Evolutionary conservation across 345 rosid species (phyloP), one percentile per base, ranked within the genome.

Genomic region (Hirschfeldia incana): DNA sequence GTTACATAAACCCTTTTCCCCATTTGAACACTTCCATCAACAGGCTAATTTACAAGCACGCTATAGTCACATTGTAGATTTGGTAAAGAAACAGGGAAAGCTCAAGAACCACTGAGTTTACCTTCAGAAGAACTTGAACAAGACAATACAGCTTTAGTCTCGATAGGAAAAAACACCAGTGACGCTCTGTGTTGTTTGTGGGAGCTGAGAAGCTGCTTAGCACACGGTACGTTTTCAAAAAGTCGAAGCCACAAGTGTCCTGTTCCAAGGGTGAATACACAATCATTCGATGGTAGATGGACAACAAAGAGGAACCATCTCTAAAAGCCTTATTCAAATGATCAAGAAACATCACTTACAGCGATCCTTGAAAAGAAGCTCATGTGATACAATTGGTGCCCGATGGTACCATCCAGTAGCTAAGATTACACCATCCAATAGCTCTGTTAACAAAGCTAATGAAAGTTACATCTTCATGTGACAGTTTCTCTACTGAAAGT

Each of bases 391-490:
- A 4, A 59, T 21, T 44, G 37, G 37, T 67, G 7, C 36, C 65
- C 16, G 55, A 44, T 69, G 68, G 26, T 63, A 12, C 69, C 37
- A 76, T 76, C 37, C 65, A 46, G 57, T 75, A 51, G 64, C 29
- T 26, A 12, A 61, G 36, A 68, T 32, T 76, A 21, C 21, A 12
- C 69, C 37, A 76, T 76, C 37, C 65, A 16, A 30, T n/a, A 29
- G 32, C 32, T 29, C 74, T 68, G 69, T 42, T 60, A 63, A 63
- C 11, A n/a, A 32, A 7, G 67, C 68, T 67, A 46, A 36, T 21
- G 67, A 26, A 36, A 53, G 17, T 16, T 37, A 72, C 81, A 77
- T 72, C 49, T 42, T 10, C 68, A 30, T 72, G 67, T 57, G 29
- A 57, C 46, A 53, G 59, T 30, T 78, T 65, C 81, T 64, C 37